Conservation (phyloP, 2,329 filamentous ascomycete genomes). For the Sporothrix brasiliensis region DNA sequence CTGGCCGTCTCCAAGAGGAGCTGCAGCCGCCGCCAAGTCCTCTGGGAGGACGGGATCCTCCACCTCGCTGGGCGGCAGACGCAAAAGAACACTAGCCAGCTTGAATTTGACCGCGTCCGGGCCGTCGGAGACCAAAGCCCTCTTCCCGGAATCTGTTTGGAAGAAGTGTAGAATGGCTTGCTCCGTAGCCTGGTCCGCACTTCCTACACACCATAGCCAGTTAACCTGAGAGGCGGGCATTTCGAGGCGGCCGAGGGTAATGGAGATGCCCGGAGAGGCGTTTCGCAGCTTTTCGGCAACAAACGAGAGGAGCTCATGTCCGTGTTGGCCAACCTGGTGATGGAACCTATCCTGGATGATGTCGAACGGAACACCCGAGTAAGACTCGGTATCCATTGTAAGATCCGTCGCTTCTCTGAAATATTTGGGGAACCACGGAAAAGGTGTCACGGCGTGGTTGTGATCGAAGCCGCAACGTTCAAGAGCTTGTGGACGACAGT, state of each 20-base stretch:
- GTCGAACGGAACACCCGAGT: too few species aligned
- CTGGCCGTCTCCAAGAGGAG: neutral
- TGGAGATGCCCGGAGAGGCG: slow-evolving; percentile 17
- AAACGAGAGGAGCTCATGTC: slow-evolving; percentile 1
- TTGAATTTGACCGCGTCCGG: slow-evolving; percentile 19
- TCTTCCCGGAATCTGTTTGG: slow-evolving; percentile 10
- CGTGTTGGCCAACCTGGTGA: slow-evolving; percentile 5
- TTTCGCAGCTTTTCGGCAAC: neutral
- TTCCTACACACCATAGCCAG: slow-evolving; percentile 13
- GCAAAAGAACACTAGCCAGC: slow-evolving; percentile 10
- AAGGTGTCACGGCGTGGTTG: too few species aligned
- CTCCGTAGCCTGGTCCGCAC: slow-evolving; percentile 9
- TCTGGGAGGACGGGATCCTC: slow-evolving; percentile 8
- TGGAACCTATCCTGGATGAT: slow-evolving; percentile 8
- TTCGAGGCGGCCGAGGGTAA: slow-evolving; percentile 14
- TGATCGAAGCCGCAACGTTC: too few species aligned
- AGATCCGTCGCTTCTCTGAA: neutral
- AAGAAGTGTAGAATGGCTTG: slow-evolving; percentile 11
- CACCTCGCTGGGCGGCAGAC: neutral
- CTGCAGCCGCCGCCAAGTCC: slow-evolving; percentile 8
- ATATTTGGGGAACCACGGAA: neutral
- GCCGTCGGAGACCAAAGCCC: neutral
- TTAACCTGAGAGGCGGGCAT: slow-evolving; percentile 4
- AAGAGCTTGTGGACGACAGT: too few species aligned
- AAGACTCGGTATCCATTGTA: too few species aligned